Evolutionary conservation across 2,329 filamentous ascomycete species (phyloP), one percentile per base, ranked within the genome.

Genomic region (Verticillium tricorpus): DNA sequence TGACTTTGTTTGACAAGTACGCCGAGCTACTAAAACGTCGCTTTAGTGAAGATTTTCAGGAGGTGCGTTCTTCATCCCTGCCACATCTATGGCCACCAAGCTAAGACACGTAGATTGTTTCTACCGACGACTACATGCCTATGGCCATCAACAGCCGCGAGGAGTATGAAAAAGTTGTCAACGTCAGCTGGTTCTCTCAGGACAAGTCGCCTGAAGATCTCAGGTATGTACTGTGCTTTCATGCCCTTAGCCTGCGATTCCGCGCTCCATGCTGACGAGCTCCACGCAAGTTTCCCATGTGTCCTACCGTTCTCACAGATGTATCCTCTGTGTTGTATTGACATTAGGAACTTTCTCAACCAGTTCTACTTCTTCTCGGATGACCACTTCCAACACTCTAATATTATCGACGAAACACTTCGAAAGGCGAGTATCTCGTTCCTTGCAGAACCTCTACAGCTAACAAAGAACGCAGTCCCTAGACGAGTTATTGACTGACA

Each of bases 81-180:
- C 59, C n/a, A 25, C 3, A 14, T n/a, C 60, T 19, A 32, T 40
- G 34, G 12, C 25, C 34, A 5, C 28, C 61, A 28, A 68, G 40
- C 71, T 60, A 32, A 32, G 58, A n/a, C 31, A 11, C 37, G 4
- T 61, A 87, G 83, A 89, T 89, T 69, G 86, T 89, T 17, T 88
- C 91, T n/a, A 97, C 92, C 1, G 95, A 99, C 73, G 95, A 99
- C 75, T 99, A 99, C 76, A 99, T 99, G 94, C 96, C 95, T 2
- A 98, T 99, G 95, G 91, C 92, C 1, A 96, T 98, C 73, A 92
- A 93, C 69, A 93, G 90, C 22, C 77, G 84, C 17, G 93, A 97
- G 69, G 93, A 98, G 71, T 98, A 96, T 72, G 92, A 96, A 69
- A 97, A 97, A 70, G 94, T 99, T 39, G 86, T 97, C 66, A 95